Evolutionary conservation across 192 early-diverging fungal species (phyloP).

Genomic region (Coemansia sp.): DNA sequence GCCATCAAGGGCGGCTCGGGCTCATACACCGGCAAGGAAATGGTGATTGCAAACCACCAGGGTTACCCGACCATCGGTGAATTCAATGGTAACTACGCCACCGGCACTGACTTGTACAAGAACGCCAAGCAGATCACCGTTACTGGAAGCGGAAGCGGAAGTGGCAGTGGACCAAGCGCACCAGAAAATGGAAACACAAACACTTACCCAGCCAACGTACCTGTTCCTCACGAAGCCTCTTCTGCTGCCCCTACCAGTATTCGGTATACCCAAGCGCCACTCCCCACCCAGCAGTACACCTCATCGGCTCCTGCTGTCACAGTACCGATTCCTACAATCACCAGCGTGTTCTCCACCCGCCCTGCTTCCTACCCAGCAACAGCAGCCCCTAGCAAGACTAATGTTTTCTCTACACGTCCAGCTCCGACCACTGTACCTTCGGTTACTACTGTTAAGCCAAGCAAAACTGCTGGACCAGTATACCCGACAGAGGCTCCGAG

Average conservation of each 20-base stretch:
- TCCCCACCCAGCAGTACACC: too few species aligned
- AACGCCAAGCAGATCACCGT: slow-evolving; percentile 2
- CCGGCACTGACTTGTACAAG: slow-evolving; percentile 2
- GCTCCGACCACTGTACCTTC: background rate
- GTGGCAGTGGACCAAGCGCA: background rate
- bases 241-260: too few species aligned
- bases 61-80: slow-evolving; percentile 38
- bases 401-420: too few species aligned
- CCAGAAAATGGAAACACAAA: background rate
- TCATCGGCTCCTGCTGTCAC: too few species aligned
- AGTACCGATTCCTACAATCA: too few species aligned
- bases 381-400: too few species aligned
- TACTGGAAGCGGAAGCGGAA: background rate
- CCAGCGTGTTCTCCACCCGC: too few species aligned
- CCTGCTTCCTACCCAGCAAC: too few species aligned
- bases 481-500: too few species aligned
- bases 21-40: slow-evolving; percentile 2
- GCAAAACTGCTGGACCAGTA: background rate
- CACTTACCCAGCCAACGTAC: background rate
- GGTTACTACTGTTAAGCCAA: background rate
- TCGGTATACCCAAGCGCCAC: too few species aligned
- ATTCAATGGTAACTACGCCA: slow-evolving; percentile 8
- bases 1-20: background rate
- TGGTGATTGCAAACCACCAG: slow-evolving; percentile 1
- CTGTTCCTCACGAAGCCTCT: too few species aligned